phyloP scores from a whole-genome alignment of 768 basidiomycete species.

The Pleurotus pulmonarius region DNA sequence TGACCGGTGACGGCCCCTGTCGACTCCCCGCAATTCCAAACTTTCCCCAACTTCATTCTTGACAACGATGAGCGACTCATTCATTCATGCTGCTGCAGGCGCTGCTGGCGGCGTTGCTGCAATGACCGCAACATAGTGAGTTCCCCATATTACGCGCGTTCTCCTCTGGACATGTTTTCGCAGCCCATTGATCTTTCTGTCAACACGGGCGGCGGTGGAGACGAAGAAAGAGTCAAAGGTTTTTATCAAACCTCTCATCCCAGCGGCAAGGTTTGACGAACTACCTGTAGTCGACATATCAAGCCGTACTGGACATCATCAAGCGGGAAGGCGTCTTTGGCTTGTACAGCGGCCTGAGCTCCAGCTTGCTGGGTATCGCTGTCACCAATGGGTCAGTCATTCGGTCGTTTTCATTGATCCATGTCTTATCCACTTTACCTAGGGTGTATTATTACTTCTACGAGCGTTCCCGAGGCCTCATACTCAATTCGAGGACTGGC shows the following conservation, averaged over 20 bases:
- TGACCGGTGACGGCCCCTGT: no score
- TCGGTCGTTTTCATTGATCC: neutral
- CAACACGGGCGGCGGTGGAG: constrained; percentile 90
- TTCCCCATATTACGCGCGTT: neutral
- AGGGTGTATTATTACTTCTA: constrained; percentile 96
- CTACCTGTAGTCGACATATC: constrained; percentile 51
- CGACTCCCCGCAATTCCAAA: no score
- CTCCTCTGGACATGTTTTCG: constrained; percentile 3
- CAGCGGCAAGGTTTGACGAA: no score
- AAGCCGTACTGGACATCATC: constrained; percentile 71
- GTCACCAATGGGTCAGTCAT: constrained; percentile 80
- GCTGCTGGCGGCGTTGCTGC: constrained; percentile 87
- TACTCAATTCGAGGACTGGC: constrained; percentile 52
- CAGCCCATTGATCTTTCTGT: constrained; percentile 89
- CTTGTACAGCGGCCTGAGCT: constrained; percentile 83
- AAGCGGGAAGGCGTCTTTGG: constrained; percentile 82
- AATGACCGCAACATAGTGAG: constrained; percentile 88
- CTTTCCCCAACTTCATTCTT: no score
- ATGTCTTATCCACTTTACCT: neutral
- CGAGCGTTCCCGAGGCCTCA: constrained; percentile 58
- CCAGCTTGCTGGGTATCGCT: constrained; percentile 86
- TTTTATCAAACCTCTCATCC: neutral
- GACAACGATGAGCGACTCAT: constrained; percentile 63
- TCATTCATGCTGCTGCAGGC: constrained; percentile 85
- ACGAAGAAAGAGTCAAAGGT: constrained; percentile 79